Conservation (phyloP, 108 stramenopile genomes). For the Fistulifera pelliculosa region DNA sequence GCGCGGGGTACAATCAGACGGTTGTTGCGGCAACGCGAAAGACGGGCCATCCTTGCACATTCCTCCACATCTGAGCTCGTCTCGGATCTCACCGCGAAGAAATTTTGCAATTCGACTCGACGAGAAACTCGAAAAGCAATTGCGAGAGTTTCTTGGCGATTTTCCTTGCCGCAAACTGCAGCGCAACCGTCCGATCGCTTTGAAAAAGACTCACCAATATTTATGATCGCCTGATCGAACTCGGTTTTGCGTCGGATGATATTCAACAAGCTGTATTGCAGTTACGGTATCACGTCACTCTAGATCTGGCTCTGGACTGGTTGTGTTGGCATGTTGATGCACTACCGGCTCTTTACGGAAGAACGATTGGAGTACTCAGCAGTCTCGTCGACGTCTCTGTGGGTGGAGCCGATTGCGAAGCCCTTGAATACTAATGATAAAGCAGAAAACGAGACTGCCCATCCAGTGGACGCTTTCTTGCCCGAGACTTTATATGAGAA, state of each 20-base stretch:
- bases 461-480: not conserved
- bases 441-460: not conserved
- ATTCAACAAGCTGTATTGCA: conserved; percentile 22
- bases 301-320: conserved; percentile 61
- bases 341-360: conserved; percentile 24
- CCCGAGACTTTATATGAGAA: not conserved
- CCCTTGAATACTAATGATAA: not conserved
- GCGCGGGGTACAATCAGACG: no score
- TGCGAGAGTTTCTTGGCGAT: no score
- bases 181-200: conserved; percentile 3
- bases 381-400: not conserved
- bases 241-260: conserved; percentile 2
- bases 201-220: not conserved
- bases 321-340: conserved; percentile 52
- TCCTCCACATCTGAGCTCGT: no score
- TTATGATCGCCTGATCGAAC: conserved; percentile 3
- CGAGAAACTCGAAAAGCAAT: no score
- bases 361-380: not conserved
- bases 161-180: not conserved
- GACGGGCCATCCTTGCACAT: no score
- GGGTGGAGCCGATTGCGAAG: not conserved
- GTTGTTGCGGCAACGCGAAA: no score
- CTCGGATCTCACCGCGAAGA: no score
- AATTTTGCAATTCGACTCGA: no score
- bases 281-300: conserved; percentile 31